Evolutionary conservation across 768 basidiomycete species (phyloP).

Genomic region (Chalciporus piperatus): DNA sequence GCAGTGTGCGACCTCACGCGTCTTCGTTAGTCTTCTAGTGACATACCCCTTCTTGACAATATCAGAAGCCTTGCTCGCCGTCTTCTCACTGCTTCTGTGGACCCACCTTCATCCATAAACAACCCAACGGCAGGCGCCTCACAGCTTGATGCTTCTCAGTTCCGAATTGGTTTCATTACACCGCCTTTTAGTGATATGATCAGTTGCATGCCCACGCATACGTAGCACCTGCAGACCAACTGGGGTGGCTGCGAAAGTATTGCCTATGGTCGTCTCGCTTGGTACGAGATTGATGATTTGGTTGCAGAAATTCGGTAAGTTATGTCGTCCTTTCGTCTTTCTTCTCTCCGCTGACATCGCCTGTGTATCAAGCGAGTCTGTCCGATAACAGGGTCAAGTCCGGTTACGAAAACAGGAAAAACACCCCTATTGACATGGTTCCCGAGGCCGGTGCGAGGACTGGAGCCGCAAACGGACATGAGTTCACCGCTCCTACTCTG

Average conservation of each 20-base stretch:
- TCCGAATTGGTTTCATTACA: constrained; percentile 75
- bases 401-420: constrained; percentile 55
- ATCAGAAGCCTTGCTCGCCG: constrained; percentile 57
- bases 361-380: constrained; percentile 50
- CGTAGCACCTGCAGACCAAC: constrained; percentile 57
- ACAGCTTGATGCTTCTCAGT: constrained; percentile 35
- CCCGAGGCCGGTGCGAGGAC: constrained; percentile 47
- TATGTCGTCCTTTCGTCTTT: constrained; percentile 30
- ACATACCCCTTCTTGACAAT: constrained; percentile 67
- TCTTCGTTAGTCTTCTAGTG: constrained; percentile 58
- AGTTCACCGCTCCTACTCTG: constrained; percentile 54
- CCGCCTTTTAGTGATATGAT: constrained; percentile 67
- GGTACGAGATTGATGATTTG: constrained; percentile 76
- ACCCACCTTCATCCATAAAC: background rate
- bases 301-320: constrained; percentile 78
- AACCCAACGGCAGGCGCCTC: constrained; percentile 26
- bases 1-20: constrained; percentile 7
- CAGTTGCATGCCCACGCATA: constrained; percentile 56
- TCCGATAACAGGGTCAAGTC: no score
- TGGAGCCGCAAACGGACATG: constrained; percentile 50
- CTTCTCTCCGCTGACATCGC: constrained; percentile 3
- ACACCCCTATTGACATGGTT: constrained; percentile 61
- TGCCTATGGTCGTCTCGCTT: constrained; percentile 65
- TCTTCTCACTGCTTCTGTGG: constrained; percentile 44
- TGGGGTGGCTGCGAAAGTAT: constrained; percentile 74